These are phyloP conservation scores for Septoria linicola DNA, from an alignment of 2,329 filamentous ascomycete genomes.

Conservation along the genomic window DNA sequence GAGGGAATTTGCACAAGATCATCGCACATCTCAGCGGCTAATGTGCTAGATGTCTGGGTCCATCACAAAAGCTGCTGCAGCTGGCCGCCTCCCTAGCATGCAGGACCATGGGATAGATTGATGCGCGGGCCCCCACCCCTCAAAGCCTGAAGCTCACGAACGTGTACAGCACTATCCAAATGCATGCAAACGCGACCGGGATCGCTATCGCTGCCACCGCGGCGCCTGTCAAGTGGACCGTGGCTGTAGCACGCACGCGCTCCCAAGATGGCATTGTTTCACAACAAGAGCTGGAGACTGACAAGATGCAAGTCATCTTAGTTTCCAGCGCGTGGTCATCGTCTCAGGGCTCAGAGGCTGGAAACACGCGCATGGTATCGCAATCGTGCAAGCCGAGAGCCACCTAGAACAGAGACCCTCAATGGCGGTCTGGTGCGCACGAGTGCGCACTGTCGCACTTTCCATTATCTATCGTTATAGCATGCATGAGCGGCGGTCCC, in stretches of 20 bases:
- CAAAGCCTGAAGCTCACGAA: not conserved
- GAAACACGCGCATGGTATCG: not conserved
- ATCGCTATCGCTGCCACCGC: not conserved
- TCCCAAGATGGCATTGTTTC: not conserved
- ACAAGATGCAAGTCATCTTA: not conserved
- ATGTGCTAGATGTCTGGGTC: not conserved
- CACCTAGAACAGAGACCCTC: not conserved
- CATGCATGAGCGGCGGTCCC: slow-evolving; percentile 3
- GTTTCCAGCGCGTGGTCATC: no score
- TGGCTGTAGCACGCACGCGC: not conserved
- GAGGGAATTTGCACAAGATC: no score
- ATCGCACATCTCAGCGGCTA: not conserved
- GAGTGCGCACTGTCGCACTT: not conserved
- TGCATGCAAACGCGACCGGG: not conserved
- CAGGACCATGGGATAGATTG: slow-evolving; percentile 3
- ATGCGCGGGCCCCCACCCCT: not conserved
- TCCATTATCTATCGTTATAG: not conserved
- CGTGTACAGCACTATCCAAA: slow-evolving; percentile 3
- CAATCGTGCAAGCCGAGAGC: no score
- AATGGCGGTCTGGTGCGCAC: not conserved
- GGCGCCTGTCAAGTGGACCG: slow-evolving; percentile 6
- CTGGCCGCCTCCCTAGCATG: slow-evolving; percentile 2
- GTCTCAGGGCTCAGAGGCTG: not conserved
- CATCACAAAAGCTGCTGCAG: slow-evolving; percentile 7
- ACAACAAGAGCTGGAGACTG: not conserved